Evolutionary conservation across 2,329 filamentous ascomycete genomes (phyloP).

Genomic region (Calonectria hongkongensis): DNA sequence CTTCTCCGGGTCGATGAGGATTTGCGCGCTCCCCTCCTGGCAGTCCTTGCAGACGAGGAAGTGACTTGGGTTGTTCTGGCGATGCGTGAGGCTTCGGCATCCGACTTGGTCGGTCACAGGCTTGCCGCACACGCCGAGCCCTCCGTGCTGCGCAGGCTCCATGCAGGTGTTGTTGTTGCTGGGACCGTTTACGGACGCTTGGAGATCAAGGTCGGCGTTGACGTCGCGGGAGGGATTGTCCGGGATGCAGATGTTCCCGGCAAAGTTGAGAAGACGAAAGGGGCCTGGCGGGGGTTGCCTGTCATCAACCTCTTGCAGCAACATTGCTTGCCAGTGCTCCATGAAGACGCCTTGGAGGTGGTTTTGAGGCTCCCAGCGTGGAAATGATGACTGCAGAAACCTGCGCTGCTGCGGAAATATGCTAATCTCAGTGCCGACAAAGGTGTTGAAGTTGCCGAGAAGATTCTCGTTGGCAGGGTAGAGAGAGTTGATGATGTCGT

Average conservation of each 20-base stretch:
- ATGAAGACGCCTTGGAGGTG: conserved; percentile 47
- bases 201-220: conserved; percentile 41
- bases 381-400: conserved; percentile 16
- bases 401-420: conserved; percentile 8
- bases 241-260: conserved; percentile 28
- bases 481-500: not conserved
- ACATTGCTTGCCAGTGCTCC: conserved; percentile 43
- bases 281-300: not conserved
- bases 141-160: conserved; percentile 43
- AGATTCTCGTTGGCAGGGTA: not conserved
- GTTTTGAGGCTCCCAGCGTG: conserved; percentile 48
- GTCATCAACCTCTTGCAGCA: conserved; percentile 1
- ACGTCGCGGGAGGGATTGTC: conserved; percentile 43
- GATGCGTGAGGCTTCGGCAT: conserved; percentile 48
- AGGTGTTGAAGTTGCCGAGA: conserved; percentile 44
- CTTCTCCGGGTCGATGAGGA: conserved; percentile 42
- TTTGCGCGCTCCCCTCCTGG: conserved; percentile 42
- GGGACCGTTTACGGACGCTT: not conserved
- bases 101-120: conserved; percentile 15
- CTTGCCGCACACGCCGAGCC: conserved; percentile 40
- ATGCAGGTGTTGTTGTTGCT: conserved; percentile 24
- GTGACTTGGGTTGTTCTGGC: conserved; percentile 35
- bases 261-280: conserved; percentile 39
- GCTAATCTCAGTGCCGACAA: conserved; percentile 39
- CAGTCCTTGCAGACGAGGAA: conserved; percentile 54